phyloP scores from a whole-genome alignment of 768 basidiomycete genomes.

The Melanogaster broomeanus region DNA sequence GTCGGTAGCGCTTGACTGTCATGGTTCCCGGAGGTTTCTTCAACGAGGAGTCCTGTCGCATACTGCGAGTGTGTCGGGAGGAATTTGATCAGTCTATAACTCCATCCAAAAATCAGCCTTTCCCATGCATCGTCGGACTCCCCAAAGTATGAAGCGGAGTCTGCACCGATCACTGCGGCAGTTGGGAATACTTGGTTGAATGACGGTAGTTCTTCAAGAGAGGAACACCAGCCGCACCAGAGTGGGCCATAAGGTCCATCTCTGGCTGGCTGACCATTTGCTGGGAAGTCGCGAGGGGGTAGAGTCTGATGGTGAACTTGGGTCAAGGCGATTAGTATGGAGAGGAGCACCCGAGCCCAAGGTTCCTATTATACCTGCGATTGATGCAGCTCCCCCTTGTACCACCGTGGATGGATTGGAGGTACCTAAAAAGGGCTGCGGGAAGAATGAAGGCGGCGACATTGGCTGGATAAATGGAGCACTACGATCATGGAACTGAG shows the following conservation, averaged over 20 bases:
- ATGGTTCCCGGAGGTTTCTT: no score
- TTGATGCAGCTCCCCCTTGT: no score
- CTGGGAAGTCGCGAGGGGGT: neutral
- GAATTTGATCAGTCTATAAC: neutral
- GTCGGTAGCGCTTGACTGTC: no score
- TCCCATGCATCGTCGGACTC: conserved; percentile 1
- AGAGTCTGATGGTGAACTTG: no score
- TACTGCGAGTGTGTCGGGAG: neutral
- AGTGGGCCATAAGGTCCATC: neutral
- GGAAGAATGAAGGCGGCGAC: neutral
- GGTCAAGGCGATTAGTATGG: no score
- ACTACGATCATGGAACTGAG: conserved; percentile 1
- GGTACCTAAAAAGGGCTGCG: neutral
- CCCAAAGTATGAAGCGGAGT: neutral
- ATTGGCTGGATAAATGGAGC: neutral
- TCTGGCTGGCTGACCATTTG: neutral
- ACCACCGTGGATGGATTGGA: neutral
- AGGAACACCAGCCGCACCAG: neutral
- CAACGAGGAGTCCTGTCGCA: neutral
- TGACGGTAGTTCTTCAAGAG: neutral
- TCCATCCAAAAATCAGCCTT: neutral
- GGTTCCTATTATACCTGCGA: no score
- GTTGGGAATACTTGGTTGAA: neutral
- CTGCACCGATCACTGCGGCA: neutral
- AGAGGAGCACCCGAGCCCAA: no score